phyloP scores from a whole-genome alignment of 148 eudicot species.

The Vaccinium corymbosum region DNA sequence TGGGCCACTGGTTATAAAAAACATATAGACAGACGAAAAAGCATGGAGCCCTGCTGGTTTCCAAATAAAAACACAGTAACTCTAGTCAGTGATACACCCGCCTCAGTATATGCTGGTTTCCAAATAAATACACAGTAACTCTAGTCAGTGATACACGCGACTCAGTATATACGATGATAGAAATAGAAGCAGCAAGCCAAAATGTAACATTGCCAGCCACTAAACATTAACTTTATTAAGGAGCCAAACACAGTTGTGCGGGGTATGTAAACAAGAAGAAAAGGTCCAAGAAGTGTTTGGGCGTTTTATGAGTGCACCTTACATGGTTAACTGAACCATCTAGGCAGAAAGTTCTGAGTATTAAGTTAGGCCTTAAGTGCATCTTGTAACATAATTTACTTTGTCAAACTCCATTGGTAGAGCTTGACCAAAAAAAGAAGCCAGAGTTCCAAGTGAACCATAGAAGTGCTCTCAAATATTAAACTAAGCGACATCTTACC shows the following conservation, averaged over 20 bases:
- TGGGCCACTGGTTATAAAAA: not conserved
- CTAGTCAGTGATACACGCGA: not conserved
- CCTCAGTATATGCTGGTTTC: not conserved
- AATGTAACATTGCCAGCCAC: not conserved
- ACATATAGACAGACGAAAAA: not conserved
- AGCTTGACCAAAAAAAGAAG: not conserved
- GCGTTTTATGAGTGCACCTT: not conserved
- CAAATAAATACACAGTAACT: too few relatives aligned
- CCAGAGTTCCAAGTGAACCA: conserved; percentile 1
- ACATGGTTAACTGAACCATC: not conserved
- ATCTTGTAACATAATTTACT: not conserved
- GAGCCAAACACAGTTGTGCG: not conserved
- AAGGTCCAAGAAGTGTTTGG: not conserved
- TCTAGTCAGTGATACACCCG: not conserved
- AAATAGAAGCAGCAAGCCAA: not conserved
- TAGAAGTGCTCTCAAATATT: not conserved
- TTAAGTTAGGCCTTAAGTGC: not conserved
- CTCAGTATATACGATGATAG: not conserved
- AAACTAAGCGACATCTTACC: not conserved
- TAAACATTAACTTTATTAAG: not conserved
- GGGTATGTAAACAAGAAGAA: not conserved
- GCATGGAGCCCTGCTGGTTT: not conserved
- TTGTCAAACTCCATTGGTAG: not conserved
- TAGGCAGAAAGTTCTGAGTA: not conserved
- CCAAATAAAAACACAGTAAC: too few relatives aligned